A percentile compares a stretch with the other conserved stretches of the same genome.
phyloP scores from a whole-genome alignment of 495 filamentous ascomycete genomes.

The Bombardia bombarda region DNA sequence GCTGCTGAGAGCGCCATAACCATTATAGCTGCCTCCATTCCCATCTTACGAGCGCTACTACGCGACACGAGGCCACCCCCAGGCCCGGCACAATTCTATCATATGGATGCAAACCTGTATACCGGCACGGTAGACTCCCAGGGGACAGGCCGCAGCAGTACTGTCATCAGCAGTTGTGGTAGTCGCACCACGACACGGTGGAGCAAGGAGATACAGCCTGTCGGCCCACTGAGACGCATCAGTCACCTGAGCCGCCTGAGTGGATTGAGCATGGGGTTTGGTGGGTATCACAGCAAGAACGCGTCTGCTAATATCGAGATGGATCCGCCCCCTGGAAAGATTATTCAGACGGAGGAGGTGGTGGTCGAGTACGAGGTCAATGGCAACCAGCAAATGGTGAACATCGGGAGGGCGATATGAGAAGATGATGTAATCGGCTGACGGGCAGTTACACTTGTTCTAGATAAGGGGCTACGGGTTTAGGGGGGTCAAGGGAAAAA shows the following conservation, averaged over 20 bases:
- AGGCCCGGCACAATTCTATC: slow-evolving; percentile 17
- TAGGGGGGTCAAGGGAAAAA: too few species aligned
- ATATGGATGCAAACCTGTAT: slow-evolving; percentile 13
- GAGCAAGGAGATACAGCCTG: slow-evolving; percentile 12
- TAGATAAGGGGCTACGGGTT: not conserved
- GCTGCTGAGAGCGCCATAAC: slow-evolving; percentile 18
- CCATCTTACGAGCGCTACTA: slow-evolving; percentile 17
- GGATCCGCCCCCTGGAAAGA: slow-evolving; percentile 14
- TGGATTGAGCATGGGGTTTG: slow-evolving; percentile 14
- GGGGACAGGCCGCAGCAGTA: slow-evolving; percentile 17
- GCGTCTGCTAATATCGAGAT: not conserved
- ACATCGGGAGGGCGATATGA: slow-evolving; percentile 11
- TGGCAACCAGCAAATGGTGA: not conserved
- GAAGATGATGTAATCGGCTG: not conserved
- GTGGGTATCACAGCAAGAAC: not conserved
- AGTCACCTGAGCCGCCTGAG: slow-evolving; percentile 13
- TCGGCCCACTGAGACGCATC: slow-evolving; percentile 10
- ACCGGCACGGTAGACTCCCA: slow-evolving; percentile 11
- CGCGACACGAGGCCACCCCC: slow-evolving; percentile 19
- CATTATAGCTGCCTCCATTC: slow-evolving; percentile 20
- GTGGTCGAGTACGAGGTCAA: slow-evolving; percentile 15
- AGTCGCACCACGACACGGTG: slow-evolving; percentile 9
- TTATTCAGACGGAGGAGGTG: slow-evolving; percentile 18
- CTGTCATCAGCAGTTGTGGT: slow-evolving; percentile 13
- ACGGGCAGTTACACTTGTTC: not conserved